phyloP scores from a whole-genome alignment of 441 rosid species.

The Gossypium davidsonii region DNA sequence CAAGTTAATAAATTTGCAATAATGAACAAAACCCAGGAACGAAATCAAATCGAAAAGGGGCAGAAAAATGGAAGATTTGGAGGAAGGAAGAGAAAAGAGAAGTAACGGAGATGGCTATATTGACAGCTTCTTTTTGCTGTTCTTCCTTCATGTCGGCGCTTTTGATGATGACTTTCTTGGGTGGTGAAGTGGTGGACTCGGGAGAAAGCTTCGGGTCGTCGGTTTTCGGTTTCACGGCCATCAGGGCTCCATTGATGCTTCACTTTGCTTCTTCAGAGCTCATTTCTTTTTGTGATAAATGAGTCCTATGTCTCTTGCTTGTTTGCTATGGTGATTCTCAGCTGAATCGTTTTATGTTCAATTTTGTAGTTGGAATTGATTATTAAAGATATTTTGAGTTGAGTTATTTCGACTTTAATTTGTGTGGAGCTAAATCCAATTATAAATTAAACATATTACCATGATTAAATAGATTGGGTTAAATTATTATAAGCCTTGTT shows the following conservation, averaged over 20 bases:
- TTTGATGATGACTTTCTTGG: conserved; percentile 61
- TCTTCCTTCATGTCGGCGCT: conserved; percentile 98
- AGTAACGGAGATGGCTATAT: conserved; percentile 65
- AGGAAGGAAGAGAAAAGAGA: conserved; percentile 1
- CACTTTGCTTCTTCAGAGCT: conserved; percentile 42
- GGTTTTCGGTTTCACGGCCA: conserved; percentile 30
- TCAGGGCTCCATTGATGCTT: conserved; percentile 35
- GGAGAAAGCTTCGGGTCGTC: conserved; percentile 50
- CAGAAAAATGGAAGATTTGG: not conserved
- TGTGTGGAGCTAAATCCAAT: no score
- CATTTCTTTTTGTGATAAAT: conserved; percentile 14
- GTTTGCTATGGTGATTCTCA: no score
- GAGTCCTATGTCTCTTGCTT: no score
- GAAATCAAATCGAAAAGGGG: conserved; percentile 2
- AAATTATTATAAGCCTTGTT: no score
- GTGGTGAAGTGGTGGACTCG: conserved; percentile 27
- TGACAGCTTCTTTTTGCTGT: conserved; percentile 88
- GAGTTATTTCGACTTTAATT: no score
- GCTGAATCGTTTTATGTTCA: no score
- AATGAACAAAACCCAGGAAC: not conserved
- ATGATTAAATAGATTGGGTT: no score
- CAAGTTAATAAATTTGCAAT: not conserved
- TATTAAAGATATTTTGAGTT: no score
- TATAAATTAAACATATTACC: no score
- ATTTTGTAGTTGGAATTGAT: no score